A percentile compares a stretch with the other conserved stretches of the same genome.
Conservation (phyloP, 2,329 filamentous ascomycete genomes). For the Metarhizium anisopliae region DNA sequence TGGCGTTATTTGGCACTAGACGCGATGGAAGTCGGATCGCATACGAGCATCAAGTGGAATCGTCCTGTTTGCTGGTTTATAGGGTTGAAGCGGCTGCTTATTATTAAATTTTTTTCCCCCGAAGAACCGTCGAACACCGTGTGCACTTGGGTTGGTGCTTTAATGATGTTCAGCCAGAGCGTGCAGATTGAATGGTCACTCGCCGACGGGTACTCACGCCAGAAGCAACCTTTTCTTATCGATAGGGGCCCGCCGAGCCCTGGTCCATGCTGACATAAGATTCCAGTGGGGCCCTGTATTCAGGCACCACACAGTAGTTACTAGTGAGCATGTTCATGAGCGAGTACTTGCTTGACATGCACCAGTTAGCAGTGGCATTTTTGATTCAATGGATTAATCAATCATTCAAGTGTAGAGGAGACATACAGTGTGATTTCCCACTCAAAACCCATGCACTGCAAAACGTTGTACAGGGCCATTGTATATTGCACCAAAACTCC, state of each 20-base stretch:
- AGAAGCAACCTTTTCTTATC: slow-evolving; percentile 20
- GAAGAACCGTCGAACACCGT: neutral
- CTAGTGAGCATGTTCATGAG: neutral
- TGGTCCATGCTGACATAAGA: neutral
- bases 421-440: neutral
- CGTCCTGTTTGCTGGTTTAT: neutral
- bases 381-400: neutral
- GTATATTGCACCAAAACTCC: neutral
- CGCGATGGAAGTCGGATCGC: neutral
- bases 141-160: neutral
- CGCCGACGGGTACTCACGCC: slow-evolving; percentile 8
- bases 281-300: neutral
- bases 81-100: neutral
- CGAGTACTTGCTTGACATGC: too few species aligned
- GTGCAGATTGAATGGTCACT: neutral
- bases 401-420: neutral
- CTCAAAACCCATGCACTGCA: too few species aligned
- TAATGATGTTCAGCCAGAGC: neutral
- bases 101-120: neutral
- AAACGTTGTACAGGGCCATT: neutral
- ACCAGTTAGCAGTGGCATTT: neutral
- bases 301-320: neutral
- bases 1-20: neutral
- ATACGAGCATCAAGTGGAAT: neutral
- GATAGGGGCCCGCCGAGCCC: slow-evolving; percentile 13